A percentile compares a stretch with the other conserved stretches of the same genome.
phyloP scores from a whole-genome alignment of 2,329 filamentous ascomycete species.

The Knoxdaviesia proteae region DNA sequence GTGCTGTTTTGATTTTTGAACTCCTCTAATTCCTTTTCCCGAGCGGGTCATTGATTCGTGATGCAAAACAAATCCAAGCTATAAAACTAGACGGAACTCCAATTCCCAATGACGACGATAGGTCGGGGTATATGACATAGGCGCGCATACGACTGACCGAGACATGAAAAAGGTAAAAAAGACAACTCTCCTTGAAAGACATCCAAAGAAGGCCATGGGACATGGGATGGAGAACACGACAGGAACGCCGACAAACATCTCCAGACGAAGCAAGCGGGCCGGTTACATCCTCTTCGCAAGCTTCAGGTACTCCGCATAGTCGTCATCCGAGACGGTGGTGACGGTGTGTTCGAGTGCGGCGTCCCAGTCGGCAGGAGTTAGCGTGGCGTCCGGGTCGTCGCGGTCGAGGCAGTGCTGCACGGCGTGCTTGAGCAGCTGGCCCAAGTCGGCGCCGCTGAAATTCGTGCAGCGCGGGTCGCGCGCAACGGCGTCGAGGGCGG shows the following conservation, averaged over 20 bases:
- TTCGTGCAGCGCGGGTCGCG: slow-evolving; percentile 45
- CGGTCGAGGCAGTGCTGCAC: slow-evolving; percentile 24
- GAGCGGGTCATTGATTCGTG: too few species aligned
- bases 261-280: not conserved
- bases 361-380: slow-evolving; percentile 28
- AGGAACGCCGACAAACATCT: slow-evolving; percentile 11
- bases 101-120: too few species aligned
- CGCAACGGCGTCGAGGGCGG: slow-evolving; percentile 42
- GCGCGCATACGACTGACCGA: too few species aligned
- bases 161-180: too few species aligned
- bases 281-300: slow-evolving; percentile 3
- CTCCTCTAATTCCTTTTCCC: too few species aligned
- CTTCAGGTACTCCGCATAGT: slow-evolving; percentile 5
- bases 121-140: too few species aligned
- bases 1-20: too few species aligned
- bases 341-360: slow-evolving; percentile 24
- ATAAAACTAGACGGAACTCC: too few species aligned
- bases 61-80: too few species aligned
- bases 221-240: too few species aligned
- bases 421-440: slow-evolving; percentile 25
- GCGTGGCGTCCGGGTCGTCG: slow-evolving; percentile 11
- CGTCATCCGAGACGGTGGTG: slow-evolving; percentile 26
- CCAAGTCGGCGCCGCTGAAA: slow-evolving; percentile 52
- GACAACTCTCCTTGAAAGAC: too few species aligned
- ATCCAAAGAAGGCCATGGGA: too few species aligned